Conservation (phyloP, 331 rosid genomes). For the Malus hybrid region DNA sequence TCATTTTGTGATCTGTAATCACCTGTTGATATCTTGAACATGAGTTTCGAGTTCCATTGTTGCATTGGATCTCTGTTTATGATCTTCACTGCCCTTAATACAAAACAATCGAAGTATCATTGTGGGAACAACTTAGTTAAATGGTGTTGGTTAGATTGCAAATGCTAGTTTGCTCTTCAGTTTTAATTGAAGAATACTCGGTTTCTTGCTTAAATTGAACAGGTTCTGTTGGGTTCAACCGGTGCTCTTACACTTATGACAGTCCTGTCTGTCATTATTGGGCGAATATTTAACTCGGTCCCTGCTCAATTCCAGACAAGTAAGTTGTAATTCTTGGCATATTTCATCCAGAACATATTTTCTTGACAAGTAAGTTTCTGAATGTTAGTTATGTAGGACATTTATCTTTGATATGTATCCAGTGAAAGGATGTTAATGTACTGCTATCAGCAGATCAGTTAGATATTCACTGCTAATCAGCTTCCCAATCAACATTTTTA, state of each 20-base stretch:
- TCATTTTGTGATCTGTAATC: not conserved
- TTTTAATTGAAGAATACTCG: not conserved
- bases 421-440: not conserved
- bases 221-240: constrained; percentile 89
- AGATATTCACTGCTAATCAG: not conserved
- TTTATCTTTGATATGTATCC: no score
- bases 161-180: no score
- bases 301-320: constrained; percentile 99
- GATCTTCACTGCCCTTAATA: not conserved
- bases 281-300: constrained; percentile 78
- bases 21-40: not conserved
- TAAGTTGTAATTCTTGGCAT: constrained; percentile 34
- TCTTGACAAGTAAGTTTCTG: not conserved
- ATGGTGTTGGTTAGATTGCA: not conserved
- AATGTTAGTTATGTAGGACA: no score
- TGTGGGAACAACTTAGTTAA: not conserved
- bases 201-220: constrained; percentile 27
- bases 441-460: not conserved
- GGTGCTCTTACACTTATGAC: constrained; percentile 92
- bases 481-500: not conserved
- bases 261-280: constrained; percentile 77
- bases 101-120: not conserved
- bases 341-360: constrained; percentile 13
- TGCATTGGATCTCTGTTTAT: not conserved
- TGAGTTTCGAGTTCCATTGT: not conserved